Base-by-base conservation (phyloP, 257 asterid species). In the Lycium ferocissimum region DNA sequence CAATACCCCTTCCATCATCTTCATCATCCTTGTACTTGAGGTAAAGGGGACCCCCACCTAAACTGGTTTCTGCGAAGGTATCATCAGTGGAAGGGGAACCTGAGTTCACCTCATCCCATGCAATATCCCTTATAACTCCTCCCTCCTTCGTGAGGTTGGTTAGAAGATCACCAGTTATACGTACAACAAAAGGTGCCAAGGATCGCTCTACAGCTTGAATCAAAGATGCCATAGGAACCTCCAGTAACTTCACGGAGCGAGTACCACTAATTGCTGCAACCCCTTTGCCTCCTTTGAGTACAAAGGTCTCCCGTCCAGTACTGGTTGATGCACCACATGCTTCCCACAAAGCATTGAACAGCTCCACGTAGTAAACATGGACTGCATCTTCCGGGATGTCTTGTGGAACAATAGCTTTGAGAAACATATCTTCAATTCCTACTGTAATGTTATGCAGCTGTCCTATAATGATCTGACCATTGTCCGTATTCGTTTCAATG, bases 391-490 rank as follows among this genome's bases (percentile, higher is more conserved):
- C 90, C 35, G 88, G 82, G 72, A 92, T 83, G 85, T 90, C 95
- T 58, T 96, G 95, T 22, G 98, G 98, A 69, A 89, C 88, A 85
- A 91, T 87, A 82, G 95, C 94, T 90, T 89, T 93, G 58, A 91
- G 95, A 89, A 96, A 96, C 98, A 96, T 96, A 88, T 96, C 99
- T 89, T 96, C 99, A 12, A 96, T 96, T 75, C 99, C 99, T 69
- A 94, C 94, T 47, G 91, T 91, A 84, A 96, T 85, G 88, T 92
- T 90, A 22, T 87, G 93, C 89, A 96, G 98, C 89, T 91, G 95
- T 65, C 98, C 98, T 53, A 57, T 85, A 81, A 94, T 91, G 83
- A 96, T 88, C 89, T 91, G 94, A 67, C 97, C 95, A 83, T 93
- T 89, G 81, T 90, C 97, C 53, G 98, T 89, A 88, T 96, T 95